Conservation (phyloP, 768 basidiomycete genomes). For the Omphalotus guepiniiformis region DNA sequence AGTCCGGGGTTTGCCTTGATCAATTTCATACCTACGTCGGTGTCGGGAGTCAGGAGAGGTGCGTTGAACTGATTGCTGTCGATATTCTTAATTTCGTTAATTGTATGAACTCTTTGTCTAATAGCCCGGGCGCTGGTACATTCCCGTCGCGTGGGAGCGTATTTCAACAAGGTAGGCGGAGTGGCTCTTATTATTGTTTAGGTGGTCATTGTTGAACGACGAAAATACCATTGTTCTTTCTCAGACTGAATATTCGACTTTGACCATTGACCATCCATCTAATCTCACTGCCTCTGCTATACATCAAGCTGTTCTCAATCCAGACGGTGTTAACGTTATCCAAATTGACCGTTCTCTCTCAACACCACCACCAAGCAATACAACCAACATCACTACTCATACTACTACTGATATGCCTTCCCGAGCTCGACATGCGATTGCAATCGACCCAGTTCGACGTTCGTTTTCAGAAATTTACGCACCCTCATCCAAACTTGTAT, state of each 20-base stretch:
- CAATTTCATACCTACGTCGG: constrained; percentile 40
- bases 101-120: too few relatives aligned
- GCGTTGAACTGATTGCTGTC: constrained; percentile 16
- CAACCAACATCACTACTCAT: too few relatives aligned
- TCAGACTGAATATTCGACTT: constrained; percentile 41
- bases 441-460: constrained; percentile 23
- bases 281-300: constrained; percentile 39
- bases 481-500: constrained; percentile 11
- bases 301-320: constrained; percentile 29
- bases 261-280: constrained; percentile 41
- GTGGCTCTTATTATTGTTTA: constrained; percentile 11
- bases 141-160: constrained; percentile 40
- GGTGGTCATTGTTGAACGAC: constrained; percentile 18
- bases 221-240: constrained; percentile 15
- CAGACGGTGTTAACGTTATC: constrained; percentile 15
- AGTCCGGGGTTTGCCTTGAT: constrained; percentile 36
- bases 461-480: constrained; percentile 31
- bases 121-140: constrained; percentile 45
- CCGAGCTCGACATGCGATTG: constrained; percentile 13
- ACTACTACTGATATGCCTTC: constrained; percentile 7
- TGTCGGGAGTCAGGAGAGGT: constrained; percentile 35
- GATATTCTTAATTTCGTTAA: constrained; percentile 20
- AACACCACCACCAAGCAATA: constrained; percentile 13
- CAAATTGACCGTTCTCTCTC: constrained; percentile 6
- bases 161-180: constrained; percentile 35